These are phyloP conservation scores for Rubus idaeus DNA, from an alignment of 306 rosid species.

Conservation along the genomic window DNA sequence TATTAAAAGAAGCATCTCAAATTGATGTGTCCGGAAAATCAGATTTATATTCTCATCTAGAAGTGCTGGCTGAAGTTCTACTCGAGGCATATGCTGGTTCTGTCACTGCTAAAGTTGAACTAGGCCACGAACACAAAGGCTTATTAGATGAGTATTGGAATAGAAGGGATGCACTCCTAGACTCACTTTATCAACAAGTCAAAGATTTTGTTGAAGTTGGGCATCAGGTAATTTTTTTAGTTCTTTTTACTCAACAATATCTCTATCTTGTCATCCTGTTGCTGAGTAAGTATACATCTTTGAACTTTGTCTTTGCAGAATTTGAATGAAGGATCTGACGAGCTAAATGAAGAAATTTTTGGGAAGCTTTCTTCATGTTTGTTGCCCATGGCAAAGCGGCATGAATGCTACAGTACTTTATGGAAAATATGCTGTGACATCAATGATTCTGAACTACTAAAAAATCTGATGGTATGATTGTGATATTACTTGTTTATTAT, in stretches of 20 bases:
- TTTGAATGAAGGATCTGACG: conserved; percentile 48
- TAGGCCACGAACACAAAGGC: conserved; percentile 70
- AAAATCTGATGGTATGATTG: conserved; percentile 87
- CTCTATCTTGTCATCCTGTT: conserved; percentile 20
- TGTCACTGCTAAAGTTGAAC: conserved; percentile 78
- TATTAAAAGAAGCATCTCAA: conserved; percentile 63
- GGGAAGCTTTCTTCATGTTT: conserved; percentile 58
- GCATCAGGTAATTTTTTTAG: conserved; percentile 45
- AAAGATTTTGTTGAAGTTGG: conserved; percentile 53
- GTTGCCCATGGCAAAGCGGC: conserved; percentile 77
- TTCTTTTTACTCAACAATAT: conserved; percentile 10
- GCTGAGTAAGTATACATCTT: conserved; percentile 25
- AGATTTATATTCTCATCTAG: conserved; percentile 65
- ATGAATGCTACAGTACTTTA: conserved; percentile 76
- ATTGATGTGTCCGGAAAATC: conserved; percentile 60
- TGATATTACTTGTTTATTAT: conserved; percentile 10
- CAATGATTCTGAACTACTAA: conserved; percentile 72
- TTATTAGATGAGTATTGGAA: conserved; percentile 80
- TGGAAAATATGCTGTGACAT: conserved; percentile 85
- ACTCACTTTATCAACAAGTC: conserved; percentile 63
- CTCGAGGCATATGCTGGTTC: conserved; percentile 93
- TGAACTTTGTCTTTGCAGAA: conserved; percentile 56
- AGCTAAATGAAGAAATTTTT: conserved; percentile 49
- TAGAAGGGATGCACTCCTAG: conserved; percentile 81
- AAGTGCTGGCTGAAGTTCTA: conserved; percentile 72